Base-by-base conservation (phyloP, 2,329 filamentous ascomycete species). In the Xylaria multiplex region DNA sequence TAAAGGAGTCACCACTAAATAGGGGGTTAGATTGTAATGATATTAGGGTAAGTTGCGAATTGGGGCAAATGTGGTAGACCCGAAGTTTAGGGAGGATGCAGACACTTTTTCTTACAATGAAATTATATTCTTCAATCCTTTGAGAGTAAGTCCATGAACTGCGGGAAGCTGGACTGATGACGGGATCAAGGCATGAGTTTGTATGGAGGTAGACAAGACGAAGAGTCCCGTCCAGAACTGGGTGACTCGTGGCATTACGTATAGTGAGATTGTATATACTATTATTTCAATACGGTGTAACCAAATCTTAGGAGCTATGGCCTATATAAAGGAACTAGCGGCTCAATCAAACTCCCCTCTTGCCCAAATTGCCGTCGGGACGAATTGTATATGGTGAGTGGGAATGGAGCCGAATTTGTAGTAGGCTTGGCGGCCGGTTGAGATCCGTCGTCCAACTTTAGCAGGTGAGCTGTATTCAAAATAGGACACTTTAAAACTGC, bases 1-100 rank as follows among this genome's bases (percentile, higher is more conserved):
- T 66, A 32, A 59, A 66, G 19, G 64, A 66, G 50, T 66, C 64
- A 8, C 64, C 64, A 48, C 64, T 66, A 16, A n/a, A 19, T 45
- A 13, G 6, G 8, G 8, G 3, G 22, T 63, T 45, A 63, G 32
- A 24, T 42, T 55, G 1, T 19, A 32, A 59, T 30, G 30, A 22
- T 2, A 43, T 4, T 16, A 24, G 6, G 6, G 6, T 50, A 35
- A 32, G 13, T 8, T 32, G 2, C n/a, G 13, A 40, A 30, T n/a
- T n/a, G 16, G 22, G 22, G 37, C 32, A 32, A 19, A 32, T 52
- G n/a, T 32, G 7, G 35, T 52, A 24, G 45, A 45, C 16, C 7
- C 7, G 16, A 2, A 53, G 45, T 22, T 22, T 35, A n/a, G 19
- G 3, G 3, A 24, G 8, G 8, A 40, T 32, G n/a, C 27, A 13